These are phyloP conservation scores for Zygnema circumcarinatum DNA, from an alignment of 139 green algal species.

Conservation along the genomic window DNA sequence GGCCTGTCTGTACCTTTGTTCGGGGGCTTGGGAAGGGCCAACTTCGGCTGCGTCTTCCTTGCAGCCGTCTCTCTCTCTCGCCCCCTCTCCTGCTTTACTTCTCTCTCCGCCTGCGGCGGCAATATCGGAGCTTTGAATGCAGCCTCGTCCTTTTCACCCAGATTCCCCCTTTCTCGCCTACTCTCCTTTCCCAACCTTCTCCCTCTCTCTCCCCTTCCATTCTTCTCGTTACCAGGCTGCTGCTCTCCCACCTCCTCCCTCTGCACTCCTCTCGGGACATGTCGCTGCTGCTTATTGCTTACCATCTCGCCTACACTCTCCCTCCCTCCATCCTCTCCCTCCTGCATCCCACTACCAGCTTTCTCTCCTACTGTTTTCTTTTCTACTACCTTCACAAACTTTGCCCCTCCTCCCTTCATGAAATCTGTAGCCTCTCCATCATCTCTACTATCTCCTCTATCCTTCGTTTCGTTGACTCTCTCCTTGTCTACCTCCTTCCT, in stretches of 20 bases:
- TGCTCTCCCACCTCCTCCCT: no score
- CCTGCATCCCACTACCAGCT: not conserved
- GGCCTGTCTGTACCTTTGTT: no score
- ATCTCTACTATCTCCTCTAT: not conserved
- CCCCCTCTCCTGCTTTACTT: no score
- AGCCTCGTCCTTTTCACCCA: not conserved
- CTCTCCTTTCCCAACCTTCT: not conserved
- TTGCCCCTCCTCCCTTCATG: not conserved
- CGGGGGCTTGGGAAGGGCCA: not conserved
- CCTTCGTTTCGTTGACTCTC: not conserved
- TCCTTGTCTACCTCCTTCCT: not conserved
- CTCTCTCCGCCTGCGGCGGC: not conserved
- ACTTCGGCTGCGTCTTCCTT: not conserved
- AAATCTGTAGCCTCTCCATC: not conserved
- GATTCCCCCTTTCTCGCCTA: not conserved
- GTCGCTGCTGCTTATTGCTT: not conserved
- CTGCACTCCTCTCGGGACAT: no score
- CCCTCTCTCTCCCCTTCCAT: not conserved
- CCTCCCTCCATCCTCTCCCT: not conserved
- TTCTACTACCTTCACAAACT: not conserved
- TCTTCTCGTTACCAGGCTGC: slow-evolving; percentile 4
- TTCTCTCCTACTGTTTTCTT: not conserved
- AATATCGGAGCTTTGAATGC: not conserved
- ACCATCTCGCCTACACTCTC: not conserved
- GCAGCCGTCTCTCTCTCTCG: no score